Conservation (phyloP, 192 early-diverging fungal species). For the Geranomyces variabilis region DNA sequence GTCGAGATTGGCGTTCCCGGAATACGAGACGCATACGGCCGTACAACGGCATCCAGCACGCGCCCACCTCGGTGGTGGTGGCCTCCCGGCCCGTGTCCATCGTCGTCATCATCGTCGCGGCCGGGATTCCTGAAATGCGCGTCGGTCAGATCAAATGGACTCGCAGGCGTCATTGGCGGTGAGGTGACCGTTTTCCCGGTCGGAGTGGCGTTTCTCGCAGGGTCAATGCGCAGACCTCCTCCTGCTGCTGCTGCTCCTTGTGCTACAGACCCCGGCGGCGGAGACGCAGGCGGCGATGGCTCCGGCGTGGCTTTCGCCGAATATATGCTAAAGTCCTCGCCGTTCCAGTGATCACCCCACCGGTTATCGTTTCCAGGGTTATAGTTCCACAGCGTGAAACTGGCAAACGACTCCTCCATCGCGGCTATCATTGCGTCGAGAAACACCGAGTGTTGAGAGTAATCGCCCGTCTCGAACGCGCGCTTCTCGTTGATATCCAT, state of each 20-base stretch:
- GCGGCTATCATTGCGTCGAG: conserved; percentile 75
- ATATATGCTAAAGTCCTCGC: conserved; percentile 74
- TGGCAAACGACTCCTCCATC: conserved; percentile 74
- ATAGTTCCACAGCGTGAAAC: conserved; percentile 89
- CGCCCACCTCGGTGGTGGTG: conserved; percentile 72
- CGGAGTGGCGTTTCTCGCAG: not conserved
- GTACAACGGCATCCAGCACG: conserved; percentile 76
- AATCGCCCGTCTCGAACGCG: conserved; percentile 75
- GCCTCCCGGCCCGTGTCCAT: conserved; percentile 37
- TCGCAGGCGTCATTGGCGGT: conserved; percentile 32
- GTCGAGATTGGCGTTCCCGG: conserved; percentile 66
- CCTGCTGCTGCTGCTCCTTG: too few species aligned
- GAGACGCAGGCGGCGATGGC: conserved; percentile 1
- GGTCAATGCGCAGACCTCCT: too few species aligned
- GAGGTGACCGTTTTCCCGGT: not conserved
- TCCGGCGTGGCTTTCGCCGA: conserved; percentile 37
- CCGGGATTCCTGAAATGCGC: conserved; percentile 38
- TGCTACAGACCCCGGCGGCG: not conserved
- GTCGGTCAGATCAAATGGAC: conserved; percentile 62
- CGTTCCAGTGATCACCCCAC: conserved; percentile 74
- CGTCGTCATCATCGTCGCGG: conserved; percentile 19
- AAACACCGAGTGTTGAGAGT: conserved; percentile 71
- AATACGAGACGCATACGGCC: conserved; percentile 78
- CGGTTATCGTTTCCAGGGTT: conserved; percentile 79
- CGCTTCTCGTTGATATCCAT: conserved; percentile 71